Conservation (phyloP, 208 protist genomes). For the Trypanosoma congolense region DNA sequence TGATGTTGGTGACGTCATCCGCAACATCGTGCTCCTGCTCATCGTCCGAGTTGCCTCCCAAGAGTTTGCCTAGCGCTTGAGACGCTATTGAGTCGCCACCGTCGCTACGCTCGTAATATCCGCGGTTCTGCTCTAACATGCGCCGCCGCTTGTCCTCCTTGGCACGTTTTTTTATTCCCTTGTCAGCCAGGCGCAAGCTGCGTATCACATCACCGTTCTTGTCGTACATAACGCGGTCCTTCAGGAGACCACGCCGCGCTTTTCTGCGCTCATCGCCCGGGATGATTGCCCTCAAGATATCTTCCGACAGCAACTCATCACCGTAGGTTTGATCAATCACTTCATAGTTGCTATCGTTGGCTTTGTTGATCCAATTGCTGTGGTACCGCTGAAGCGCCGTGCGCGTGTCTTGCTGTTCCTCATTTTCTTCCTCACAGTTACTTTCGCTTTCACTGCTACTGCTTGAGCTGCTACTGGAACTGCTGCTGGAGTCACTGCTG, state of each 20-base stretch:
- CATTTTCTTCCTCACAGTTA: not conserved
- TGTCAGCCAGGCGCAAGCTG: constrained; percentile 65
- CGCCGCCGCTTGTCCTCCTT: constrained; percentile 28
- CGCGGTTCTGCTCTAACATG: constrained; percentile 36
- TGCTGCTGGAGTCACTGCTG: constrained; percentile 4
- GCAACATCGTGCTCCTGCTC: constrained; percentile 6
- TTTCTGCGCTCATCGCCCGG: not conserved
- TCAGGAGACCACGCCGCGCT: constrained; percentile 9
- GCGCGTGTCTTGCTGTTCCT: not conserved
- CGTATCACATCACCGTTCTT: constrained; percentile 68
- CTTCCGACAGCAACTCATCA: not conserved
- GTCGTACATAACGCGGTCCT: constrained; percentile 31
- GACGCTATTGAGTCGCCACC: no score
- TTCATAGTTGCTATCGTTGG: not conserved
- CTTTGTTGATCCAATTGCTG: constrained; percentile 15
- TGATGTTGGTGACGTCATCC: constrained; percentile 81
- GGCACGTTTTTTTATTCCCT: constrained; percentile 41
- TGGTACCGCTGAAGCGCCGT: constrained; percentile 16
- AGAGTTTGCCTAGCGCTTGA: constrained; percentile 6
- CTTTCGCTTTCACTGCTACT: not conserved
- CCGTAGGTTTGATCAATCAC: not conserved
- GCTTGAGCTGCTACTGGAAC: not conserved
- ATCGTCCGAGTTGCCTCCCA: constrained; percentile 1
- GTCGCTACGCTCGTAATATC: constrained; percentile 57
- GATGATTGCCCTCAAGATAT: not conserved